Percentiles rank a stretch among this genome's conserved stretches.
phyloP scores from a whole-genome alignment of 257 asterid species.

The Paulownia fortunei region DNA sequence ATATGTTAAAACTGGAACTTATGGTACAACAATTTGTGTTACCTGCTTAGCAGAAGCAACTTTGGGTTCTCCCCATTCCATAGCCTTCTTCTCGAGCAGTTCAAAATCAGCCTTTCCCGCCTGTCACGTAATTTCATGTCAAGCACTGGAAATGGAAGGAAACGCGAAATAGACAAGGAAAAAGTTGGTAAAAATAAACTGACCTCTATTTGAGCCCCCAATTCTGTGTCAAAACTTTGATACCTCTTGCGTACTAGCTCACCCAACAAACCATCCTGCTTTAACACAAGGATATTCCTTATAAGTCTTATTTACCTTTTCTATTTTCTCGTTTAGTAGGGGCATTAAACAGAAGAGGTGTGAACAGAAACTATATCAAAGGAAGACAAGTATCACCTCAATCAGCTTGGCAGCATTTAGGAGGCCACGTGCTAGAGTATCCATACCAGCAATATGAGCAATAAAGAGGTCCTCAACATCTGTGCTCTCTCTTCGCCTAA shows the following conservation, averaged over 20 bases:
- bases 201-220: constrained; percentile 92
- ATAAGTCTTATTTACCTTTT: neutral
- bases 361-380: neutral
- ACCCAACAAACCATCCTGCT: constrained; percentile 72
- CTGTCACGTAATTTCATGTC: constrained; percentile 41
- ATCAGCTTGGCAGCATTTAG: constrained; percentile 88
- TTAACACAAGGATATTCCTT: neutral
- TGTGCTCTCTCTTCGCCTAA: constrained; percentile 97
- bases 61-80: constrained; percentile 86
- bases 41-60: constrained; percentile 96
- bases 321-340: neutral
- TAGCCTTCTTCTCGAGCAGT: constrained; percentile 81
- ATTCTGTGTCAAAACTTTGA: constrained; percentile 78
- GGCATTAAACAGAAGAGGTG: neutral
- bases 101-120: constrained; percentile 95
- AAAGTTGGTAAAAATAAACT: neutral
- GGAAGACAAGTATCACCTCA: constrained; percentile 48
- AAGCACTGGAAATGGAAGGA: neutral
- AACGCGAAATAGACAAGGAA: neutral
- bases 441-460: constrained; percentile 97
- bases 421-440: constrained; percentile 93
- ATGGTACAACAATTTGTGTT: neutral
- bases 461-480: constrained; percentile 93
- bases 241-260: constrained; percentile 87
- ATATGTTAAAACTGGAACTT: neutral